phyloP scores from a whole-genome alignment of 805 yeast species.

The Spencermartinsiella europaea region DNA sequence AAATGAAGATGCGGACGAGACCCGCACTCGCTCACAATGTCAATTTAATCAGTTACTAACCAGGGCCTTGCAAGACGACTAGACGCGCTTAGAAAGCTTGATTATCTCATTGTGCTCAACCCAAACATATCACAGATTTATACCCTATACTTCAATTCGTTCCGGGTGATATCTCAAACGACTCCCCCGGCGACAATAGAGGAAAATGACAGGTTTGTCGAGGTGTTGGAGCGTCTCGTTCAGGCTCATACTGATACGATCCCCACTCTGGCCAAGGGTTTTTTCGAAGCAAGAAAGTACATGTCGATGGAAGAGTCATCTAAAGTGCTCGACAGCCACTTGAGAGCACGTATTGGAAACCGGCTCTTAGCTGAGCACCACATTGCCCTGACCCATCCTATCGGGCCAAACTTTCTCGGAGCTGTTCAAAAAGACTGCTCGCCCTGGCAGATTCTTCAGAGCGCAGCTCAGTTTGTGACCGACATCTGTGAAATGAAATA shows the following conservation, averaged over 20 bases:
- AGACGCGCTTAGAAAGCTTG: constrained; percentile 63
- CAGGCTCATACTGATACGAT: constrained; percentile 81
- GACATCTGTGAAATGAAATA: constrained; percentile 81
- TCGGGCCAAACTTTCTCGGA: constrained; percentile 49
- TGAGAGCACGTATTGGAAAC: constrained; percentile 81
- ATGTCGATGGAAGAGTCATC: constrained; percentile 47
- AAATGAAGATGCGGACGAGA: too few relatives aligned
- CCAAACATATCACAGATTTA: constrained; percentile 81
- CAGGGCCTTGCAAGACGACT: constrained; percentile 60
- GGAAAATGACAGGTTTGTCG: constrained; percentile 51
- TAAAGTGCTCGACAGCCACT: constrained; percentile 64
- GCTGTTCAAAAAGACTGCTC: constrained; percentile 62
- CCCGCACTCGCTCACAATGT: too few relatives aligned
- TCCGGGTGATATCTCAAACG: constrained; percentile 45
- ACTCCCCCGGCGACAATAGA: constrained; percentile 43
- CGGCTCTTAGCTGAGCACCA: constrained; percentile 84
- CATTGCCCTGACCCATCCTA: constrained; percentile 51
- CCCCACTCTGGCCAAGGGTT: constrained; percentile 76
- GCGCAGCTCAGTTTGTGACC: constrained; percentile 68
- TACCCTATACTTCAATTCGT: constrained; percentile 64
- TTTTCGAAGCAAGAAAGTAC: constrained; percentile 55
- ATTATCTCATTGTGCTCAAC: constrained; percentile 79
- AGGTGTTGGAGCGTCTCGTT: constrained; percentile 53
- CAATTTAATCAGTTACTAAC: too few relatives aligned
- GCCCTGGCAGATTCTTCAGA: constrained; percentile 56